Conservation (phyloP, 169 alveolate genomes). For the Plasmodium sp. region DNA sequence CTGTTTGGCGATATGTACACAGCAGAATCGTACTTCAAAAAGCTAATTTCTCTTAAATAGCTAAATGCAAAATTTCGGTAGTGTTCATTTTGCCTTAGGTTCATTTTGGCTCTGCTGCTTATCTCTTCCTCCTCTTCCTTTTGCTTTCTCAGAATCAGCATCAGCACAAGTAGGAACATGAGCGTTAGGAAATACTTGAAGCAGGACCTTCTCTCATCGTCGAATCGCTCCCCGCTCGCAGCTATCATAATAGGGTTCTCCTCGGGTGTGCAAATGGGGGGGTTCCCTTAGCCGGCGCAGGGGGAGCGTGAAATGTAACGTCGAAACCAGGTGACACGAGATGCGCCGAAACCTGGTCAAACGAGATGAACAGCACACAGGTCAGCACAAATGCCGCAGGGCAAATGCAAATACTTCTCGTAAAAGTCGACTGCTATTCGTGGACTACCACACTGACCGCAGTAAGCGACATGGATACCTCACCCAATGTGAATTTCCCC, state of each 20-base stretch:
- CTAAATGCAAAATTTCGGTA: slow-evolving; percentile 29
- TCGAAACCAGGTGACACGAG: not conserved
- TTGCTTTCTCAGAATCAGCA: slow-evolving; percentile 28
- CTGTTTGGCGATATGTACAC: slow-evolving; percentile 71
- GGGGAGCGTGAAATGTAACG: not conserved
- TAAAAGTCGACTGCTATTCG: not conserved
- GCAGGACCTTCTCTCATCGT: slow-evolving; percentile 47
- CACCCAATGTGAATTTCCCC: not conserved
- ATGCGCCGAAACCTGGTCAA: not conserved
- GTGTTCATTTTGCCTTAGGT: slow-evolving; percentile 66
- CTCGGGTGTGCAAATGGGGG: not conserved
- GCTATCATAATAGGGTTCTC: slow-evolving; percentile 14
- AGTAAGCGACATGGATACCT: not conserved
- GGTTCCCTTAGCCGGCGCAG: not conserved
- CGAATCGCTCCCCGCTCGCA: slow-evolving; percentile 33
- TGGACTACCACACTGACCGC: not conserved
- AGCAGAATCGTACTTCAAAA: slow-evolving; percentile 55
- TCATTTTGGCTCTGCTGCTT: slow-evolving; percentile 15
- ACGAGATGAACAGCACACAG: not conserved
- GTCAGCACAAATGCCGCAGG: not conserved
- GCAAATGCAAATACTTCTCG: not conserved
- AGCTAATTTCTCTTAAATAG: slow-evolving; percentile 50
- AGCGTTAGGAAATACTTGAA: slow-evolving; percentile 56
- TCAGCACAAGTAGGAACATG: slow-evolving; percentile 39
- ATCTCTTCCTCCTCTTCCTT: slow-evolving; percentile 68